These are phyloP conservation scores for Chaetomium globosum DNA, from an alignment of 2,329 filamentous ascomycete genomes.

Conservation along the genomic window DNA sequence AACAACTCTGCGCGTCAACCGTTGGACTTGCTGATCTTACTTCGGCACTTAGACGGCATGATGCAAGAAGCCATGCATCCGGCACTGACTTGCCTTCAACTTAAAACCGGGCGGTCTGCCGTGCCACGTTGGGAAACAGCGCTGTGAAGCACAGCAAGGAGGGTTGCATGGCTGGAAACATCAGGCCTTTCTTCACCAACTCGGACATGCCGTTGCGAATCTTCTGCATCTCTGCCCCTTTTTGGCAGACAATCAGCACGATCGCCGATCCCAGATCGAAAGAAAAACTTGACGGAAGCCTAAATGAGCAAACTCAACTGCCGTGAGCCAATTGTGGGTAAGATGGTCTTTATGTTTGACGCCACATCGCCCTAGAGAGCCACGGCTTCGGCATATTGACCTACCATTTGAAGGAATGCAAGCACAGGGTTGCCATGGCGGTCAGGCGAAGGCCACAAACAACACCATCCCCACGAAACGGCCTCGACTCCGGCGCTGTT, in stretches of 20 bases:
- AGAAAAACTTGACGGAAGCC: not conserved
- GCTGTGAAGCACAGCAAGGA: not conserved
- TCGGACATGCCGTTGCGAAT: not conserved
- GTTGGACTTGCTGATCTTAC: not conserved
- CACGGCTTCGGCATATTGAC: not conserved
- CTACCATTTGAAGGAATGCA: not conserved
- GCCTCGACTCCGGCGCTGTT: not conserved
- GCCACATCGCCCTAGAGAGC: not conserved
- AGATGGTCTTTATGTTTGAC: not conserved
- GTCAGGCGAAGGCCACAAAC: not conserved
- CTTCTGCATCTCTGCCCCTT: not conserved
- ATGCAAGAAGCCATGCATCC: not conserved
- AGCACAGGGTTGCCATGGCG: not conserved
- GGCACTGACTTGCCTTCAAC: not conserved
- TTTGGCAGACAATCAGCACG: not conserved
- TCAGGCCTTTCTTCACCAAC: not conserved
- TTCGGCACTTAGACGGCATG: not conserved
- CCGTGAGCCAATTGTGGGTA: not conserved
- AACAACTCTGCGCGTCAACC: not conserved
- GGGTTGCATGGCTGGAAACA: not conserved
- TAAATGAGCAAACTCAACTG: not conserved
- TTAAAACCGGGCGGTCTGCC: not conserved
- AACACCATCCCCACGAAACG: not conserved
- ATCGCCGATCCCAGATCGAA: not conserved
- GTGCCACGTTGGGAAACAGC: not conserved